Evolutionary conservation across 352 stramenopile species (phyloP).

Genomic region (Phytopythium ostracodes): DNA sequence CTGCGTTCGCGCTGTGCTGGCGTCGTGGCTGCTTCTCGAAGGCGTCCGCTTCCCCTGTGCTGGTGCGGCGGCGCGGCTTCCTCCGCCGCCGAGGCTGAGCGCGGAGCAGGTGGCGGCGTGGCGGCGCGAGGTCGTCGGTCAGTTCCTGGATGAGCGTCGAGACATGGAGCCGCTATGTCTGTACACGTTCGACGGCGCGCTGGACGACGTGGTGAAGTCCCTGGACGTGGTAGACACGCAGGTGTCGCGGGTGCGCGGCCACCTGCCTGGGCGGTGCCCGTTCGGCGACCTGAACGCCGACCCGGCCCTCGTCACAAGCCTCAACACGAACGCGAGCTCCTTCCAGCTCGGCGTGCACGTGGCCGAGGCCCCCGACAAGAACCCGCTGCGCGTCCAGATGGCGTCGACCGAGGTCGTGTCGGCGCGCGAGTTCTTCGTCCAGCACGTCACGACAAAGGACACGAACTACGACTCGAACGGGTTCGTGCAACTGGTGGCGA

Average conservation of each 20-base stretch:
- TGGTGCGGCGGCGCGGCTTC: neutral
- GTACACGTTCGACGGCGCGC: constrained; percentile 23
- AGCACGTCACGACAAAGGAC: constrained; percentile 15
- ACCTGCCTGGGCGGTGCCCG: constrained; percentile 26
- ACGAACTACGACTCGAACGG: neutral
- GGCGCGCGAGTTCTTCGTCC: constrained; percentile 47
- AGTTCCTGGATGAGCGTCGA: constrained; percentile 20
- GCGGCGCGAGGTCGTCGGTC: constrained; percentile 9
- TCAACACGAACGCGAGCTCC: constrained; percentile 22
- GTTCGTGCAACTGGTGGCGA: neutral
- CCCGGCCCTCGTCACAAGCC: constrained; percentile 32
- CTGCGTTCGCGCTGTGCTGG: neutral
- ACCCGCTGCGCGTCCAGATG: constrained; percentile 42
- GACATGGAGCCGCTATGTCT: constrained; percentile 29
- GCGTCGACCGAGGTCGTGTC: constrained; percentile 42
- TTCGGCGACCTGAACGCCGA: constrained; percentile 65
- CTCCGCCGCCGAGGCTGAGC: neutral
- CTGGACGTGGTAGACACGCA: neutral
- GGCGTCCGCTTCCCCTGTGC: neutral
- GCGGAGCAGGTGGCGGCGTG: constrained; percentile 3
- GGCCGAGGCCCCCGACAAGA: constrained; percentile 15
- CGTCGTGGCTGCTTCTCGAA: neutral
- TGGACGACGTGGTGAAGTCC: constrained; percentile 6
- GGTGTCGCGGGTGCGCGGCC: constrained; percentile 1
- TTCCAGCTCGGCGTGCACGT: constrained; percentile 49